Evolutionary conservation across 2,329 filamentous ascomycete species (phyloP).

Genomic region (Diaporthe citrichinensis): DNA sequence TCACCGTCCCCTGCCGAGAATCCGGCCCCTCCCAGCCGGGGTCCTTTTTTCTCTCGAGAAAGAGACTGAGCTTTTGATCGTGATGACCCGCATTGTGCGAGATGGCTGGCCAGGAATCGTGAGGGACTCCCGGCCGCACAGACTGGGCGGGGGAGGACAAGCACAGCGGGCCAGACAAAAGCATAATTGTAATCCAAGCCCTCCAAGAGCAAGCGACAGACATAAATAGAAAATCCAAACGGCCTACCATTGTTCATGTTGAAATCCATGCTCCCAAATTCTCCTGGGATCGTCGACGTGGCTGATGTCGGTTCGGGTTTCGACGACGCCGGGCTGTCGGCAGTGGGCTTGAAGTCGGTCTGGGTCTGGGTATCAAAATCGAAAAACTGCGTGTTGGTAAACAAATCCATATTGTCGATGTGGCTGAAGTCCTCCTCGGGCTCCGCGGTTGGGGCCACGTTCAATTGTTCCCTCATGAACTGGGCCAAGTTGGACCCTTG

Average conservation of each 20-base stretch:
- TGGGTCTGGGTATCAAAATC: slow-evolving; percentile 80
- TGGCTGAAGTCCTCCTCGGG: slow-evolving; percentile 71
- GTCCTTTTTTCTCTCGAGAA: background rate
- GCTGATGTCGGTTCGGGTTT: slow-evolving; percentile 55
- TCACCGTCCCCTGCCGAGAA: slow-evolving; percentile 9
- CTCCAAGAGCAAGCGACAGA: background rate
- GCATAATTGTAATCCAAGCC: background rate
- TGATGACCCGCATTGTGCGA: background rate
- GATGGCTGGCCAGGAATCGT: background rate
- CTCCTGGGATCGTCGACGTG: slow-evolving; percentile 57
- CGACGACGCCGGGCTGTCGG: slow-evolving; percentile 54
- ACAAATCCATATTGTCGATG: slow-evolving; percentile 81
- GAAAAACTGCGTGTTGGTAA: slow-evolving; percentile 87
- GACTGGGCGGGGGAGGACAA: background rate
- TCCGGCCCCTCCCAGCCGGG: background rate
- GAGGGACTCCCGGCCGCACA: background rate
- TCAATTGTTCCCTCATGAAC: slow-evolving; percentile 85
- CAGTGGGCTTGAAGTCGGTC: slow-evolving; percentile 64
- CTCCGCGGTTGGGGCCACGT: slow-evolving; percentile 75
- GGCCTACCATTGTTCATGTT: slow-evolving; percentile 43
- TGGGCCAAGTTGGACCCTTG: slow-evolving; percentile 90
- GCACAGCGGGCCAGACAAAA: background rate
- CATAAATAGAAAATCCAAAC: slow-evolving; percentile 26
- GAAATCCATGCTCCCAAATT: slow-evolving; percentile 65
- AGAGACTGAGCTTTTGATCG: background rate